A percentile compares a stretch with the other conserved stretches of the same genome.
phyloP scores from a whole-genome alignment of 2,329 filamentous ascomycete genomes.

The Pleurostoma richardsiae region DNA sequence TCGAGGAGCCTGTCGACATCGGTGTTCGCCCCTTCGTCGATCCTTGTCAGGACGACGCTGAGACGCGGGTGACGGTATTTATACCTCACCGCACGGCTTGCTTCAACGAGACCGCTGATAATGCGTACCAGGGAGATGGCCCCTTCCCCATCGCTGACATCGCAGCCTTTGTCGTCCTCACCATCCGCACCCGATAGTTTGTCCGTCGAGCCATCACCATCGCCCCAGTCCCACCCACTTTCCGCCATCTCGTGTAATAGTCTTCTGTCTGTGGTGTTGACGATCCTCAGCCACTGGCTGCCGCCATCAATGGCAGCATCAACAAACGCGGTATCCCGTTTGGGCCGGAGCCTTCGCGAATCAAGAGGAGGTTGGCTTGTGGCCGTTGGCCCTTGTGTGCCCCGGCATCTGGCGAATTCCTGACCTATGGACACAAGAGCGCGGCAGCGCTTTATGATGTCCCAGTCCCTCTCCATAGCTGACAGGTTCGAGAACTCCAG shows the following conservation, averaged over 20 bases:
- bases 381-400: not conserved
- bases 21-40: constrained; percentile 15
- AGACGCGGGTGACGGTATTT: constrained; percentile 15
- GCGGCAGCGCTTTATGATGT: constrained; percentile 6
- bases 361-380: not conserved
- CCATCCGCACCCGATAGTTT: constrained; percentile 6
- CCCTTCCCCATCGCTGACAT: constrained; percentile 2
- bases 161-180: constrained; percentile 1
- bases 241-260: constrained; percentile 24
- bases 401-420: not conserved
- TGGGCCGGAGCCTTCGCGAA: not conserved
- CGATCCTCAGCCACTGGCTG: constrained; percentile 25
- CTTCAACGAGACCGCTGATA: constrained; percentile 18
- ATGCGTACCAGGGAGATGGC: constrained; percentile 18
- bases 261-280: constrained; percentile 20
- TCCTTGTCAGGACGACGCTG: constrained; percentile 18
- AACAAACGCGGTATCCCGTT: constrained; percentile 1
- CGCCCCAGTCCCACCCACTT: constrained; percentile 19
- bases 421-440: constrained; percentile 3
- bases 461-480: constrained; percentile 7
- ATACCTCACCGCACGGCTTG: constrained; percentile 19
- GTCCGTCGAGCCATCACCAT: constrained; percentile 1
- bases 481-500: constrained; percentile 3
- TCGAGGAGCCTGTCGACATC: constrained; percentile 17
- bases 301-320: constrained; percentile 27